These are phyloP conservation scores for Lactuca saligna DNA, from an alignment of 129 eudicot genomes.

Conservation along the genomic window DNA sequence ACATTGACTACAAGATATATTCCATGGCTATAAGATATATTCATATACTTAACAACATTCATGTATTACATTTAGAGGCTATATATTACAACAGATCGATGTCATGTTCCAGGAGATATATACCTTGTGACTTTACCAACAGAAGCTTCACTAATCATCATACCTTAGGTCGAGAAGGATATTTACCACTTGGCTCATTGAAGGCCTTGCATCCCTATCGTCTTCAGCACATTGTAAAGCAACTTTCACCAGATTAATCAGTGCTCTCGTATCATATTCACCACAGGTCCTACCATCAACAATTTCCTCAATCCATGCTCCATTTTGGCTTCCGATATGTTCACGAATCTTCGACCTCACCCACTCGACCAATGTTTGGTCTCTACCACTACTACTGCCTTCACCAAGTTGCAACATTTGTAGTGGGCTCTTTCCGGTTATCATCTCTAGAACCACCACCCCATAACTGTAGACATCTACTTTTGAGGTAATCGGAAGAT, in stretches of 20 bases:
- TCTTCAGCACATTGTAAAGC: conserved; percentile 55
- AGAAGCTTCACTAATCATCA: conserved; percentile 10
- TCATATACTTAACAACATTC: too few species aligned
- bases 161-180: conserved; percentile 29
- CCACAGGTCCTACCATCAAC: conserved; percentile 29
- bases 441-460: conserved; percentile 45
- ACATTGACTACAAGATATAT: background rate
- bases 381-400: conserved; percentile 13
- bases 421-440: conserved; percentile 43
- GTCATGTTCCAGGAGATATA: background rate
- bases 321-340: background rate
- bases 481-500: conserved; percentile 50
- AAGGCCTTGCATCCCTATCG: conserved; percentile 46
- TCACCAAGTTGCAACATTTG: conserved; percentile 4
- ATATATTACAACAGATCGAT: background rate
- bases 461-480: conserved; percentile 60
- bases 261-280: conserved; percentile 9
- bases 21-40: background rate
- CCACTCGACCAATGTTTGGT: conserved; percentile 36
- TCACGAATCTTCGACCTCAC: conserved; percentile 26
- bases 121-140: background rate
- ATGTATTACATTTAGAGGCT: background rate
- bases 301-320: conserved; percentile 25
- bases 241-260: conserved; percentile 29
- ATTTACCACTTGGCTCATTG: conserved; percentile 46